Conservation (phyloP, 2,329 filamentous ascomycete species). For the Penicillium verrucosum region DNA sequence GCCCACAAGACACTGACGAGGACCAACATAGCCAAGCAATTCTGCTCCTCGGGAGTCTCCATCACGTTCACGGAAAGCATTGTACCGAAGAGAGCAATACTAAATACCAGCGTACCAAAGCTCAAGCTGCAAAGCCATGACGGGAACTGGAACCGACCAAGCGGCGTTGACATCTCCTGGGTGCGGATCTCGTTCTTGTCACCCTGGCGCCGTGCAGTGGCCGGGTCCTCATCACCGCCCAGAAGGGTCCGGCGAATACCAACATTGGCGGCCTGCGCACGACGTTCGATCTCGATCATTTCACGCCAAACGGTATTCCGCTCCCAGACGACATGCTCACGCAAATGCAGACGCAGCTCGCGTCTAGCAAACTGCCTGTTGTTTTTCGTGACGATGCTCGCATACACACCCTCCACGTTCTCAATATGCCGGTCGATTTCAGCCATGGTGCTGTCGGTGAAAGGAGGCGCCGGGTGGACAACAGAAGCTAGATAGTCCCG, state of each 20-base stretch:
- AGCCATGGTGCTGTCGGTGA: conserved; percentile 68
- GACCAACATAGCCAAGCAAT: conserved; percentile 87
- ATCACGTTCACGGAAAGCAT: conserved; percentile 78
- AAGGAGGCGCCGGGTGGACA: conserved; percentile 78
- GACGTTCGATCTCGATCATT: conserved; percentile 95
- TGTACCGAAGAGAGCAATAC: conserved; percentile 69
- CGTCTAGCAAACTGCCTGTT: conserved; percentile 73
- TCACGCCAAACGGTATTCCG: conserved; percentile 98
- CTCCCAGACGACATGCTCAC: conserved; percentile 98
- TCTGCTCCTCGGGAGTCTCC: conserved; percentile 85
- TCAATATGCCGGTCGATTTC: conserved; percentile 68
- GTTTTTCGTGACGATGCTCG: conserved; percentile 75
- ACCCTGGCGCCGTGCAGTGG: conserved; percentile 72
- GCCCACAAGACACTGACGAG: conserved; percentile 96
- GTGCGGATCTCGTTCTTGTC: conserved; percentile 67
- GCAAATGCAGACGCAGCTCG: conserved; percentile 82
- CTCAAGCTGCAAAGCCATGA: conserved; percentile 79
- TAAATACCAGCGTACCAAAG: conserved; percentile 70
- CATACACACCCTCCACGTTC: conserved; percentile 75
- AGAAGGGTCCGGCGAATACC: conserved; percentile 75
- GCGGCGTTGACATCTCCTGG: conserved; percentile 72
- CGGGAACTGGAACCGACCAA: conserved; percentile 73
- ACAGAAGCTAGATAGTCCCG: conserved; percentile 68
- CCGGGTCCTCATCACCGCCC: conserved; percentile 66
- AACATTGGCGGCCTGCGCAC: conserved; percentile 89